phyloP scores from a whole-genome alignment of 1,284 basidiomycete species.

The Leccinum huronense region DNA sequence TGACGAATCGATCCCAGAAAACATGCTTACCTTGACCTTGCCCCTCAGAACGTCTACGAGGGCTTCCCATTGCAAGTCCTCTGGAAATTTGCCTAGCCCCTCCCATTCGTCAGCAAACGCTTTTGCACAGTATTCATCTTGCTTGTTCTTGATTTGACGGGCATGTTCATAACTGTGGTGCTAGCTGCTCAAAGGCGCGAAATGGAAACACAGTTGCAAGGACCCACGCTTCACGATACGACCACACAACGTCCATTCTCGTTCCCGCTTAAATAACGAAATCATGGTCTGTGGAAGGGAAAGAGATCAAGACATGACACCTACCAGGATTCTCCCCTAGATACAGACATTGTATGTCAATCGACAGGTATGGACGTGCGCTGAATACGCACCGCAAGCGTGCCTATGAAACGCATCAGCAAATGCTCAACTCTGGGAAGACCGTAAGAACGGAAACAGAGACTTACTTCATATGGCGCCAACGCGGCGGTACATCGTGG shows the following conservation, averaged over 20 bases:
- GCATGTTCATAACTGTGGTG: conserved; percentile 35
- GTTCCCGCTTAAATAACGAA: conserved; percentile 23
- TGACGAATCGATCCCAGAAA: not conserved
- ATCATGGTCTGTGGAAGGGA: not conserved
- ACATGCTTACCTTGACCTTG: conserved; percentile 56
- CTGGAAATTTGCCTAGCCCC: conserved; percentile 63
- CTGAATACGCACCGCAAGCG: conserved; percentile 40
- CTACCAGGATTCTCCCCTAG: conserved; percentile 30
- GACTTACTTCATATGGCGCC: conserved; percentile 48
- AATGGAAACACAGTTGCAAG: not conserved
- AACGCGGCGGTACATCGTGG: conserved; percentile 37
- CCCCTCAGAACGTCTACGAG: conserved; percentile 82
- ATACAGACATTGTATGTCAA: conserved; percentile 2
- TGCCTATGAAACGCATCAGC: conserved; percentile 34
- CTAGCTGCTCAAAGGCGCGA: conserved; percentile 23
- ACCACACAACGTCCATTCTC: conserved; percentile 55
- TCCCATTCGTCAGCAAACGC: conserved; percentile 57
- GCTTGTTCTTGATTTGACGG: conserved; percentile 62
- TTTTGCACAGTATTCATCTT: conserved; percentile 68
- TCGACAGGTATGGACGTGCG: not conserved
- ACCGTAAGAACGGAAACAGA: not conserved
- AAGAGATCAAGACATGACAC: not conserved
- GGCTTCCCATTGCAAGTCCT: conserved; percentile 77
- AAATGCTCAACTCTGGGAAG: not conserved
- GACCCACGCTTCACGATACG: conserved; percentile 47